These are phyloP conservation scores for Neofusicoccum kwambonambiense DNA, from an alignment of 2,329 filamentous ascomycete species.

Conservation along the genomic window DNA sequence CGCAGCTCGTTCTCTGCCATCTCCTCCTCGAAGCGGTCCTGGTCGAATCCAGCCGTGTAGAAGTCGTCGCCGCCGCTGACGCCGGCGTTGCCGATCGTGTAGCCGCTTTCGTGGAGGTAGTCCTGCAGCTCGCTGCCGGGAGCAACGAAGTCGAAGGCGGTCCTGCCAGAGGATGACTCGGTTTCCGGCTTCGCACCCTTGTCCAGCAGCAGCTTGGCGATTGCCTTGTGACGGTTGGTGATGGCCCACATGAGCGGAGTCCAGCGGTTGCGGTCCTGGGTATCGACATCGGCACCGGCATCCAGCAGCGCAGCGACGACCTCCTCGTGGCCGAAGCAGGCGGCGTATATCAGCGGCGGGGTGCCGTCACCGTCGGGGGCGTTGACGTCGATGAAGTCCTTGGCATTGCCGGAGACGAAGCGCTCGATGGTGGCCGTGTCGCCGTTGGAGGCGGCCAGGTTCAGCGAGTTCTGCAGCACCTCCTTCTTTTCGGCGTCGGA, in stretches of 20 bases:
- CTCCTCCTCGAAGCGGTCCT: constrained; percentile 94
- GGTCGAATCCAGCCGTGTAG: constrained; percentile 86
- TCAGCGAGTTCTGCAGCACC: constrained; percentile 80
- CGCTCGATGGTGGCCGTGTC: constrained; percentile 78
- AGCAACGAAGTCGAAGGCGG: constrained; percentile 91
- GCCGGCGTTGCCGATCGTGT: constrained; percentile 78
- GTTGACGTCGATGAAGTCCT: constrained; percentile 78
- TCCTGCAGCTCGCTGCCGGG: constrained; percentile 96
- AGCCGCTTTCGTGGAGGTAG: constrained; percentile 92
- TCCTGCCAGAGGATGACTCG: constrained; percentile 89
- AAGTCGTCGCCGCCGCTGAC: constrained; percentile 76
- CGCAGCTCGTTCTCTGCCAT: constrained; percentile 96
- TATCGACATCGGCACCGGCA: constrained; percentile 84
- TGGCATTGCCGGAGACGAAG: constrained; percentile 72
- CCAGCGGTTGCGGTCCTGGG: constrained; percentile 95
- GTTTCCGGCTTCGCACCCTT: constrained; percentile 94
- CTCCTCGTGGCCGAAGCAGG: constrained; percentile 92
- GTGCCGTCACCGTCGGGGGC: constrained; percentile 91
- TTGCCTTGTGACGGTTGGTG: constrained; percentile 96
- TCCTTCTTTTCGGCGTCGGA: constrained; percentile 75
- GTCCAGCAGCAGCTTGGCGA: constrained; percentile 88
- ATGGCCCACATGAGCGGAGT: constrained; percentile 99
- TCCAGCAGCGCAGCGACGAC: constrained; percentile 82
- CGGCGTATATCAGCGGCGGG: constrained; percentile 94
- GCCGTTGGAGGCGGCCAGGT: constrained; percentile 95